These are phyloP conservation scores for Coemansia sp. DNA, from an alignment of 192 early-diverging fungal species.

Conservation along the genomic window DNA sequence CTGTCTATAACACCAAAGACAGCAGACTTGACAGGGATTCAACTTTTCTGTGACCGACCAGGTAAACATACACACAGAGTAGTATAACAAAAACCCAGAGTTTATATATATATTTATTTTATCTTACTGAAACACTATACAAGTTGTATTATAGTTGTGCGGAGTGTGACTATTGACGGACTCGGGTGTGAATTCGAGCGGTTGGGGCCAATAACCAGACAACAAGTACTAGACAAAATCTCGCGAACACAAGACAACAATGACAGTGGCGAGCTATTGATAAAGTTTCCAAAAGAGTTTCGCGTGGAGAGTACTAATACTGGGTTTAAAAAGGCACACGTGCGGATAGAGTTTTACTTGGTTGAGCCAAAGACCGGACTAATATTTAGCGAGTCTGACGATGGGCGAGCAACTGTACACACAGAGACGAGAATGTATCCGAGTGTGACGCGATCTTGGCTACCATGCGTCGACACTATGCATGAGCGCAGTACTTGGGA, in stretches of 20 bases:
- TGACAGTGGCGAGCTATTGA: constrained; percentile 33
- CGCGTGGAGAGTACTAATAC: not conserved
- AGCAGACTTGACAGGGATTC: constrained; percentile 6
- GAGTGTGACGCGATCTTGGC: constrained; percentile 70
- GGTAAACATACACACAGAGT: constrained; percentile 22
- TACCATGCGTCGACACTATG: constrained; percentile 75
- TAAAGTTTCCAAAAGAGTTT: constrained; percentile 23
- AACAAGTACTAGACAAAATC: constrained; percentile 23
- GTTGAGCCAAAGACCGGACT: constrained; percentile 34
- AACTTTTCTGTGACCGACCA: constrained; percentile 51
- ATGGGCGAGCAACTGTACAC: constrained; percentile 45
- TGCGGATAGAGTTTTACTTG: constrained; percentile 52
- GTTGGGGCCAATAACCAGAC: constrained; percentile 23
- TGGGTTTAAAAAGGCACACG: constrained; percentile 8
- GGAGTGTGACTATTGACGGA: constrained; percentile 36
- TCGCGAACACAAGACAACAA: constrained; percentile 9
- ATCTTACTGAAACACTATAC: not conserved
- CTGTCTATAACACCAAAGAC: constrained; percentile 44
- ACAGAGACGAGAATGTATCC: constrained; percentile 68
- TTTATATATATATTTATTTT: no score
- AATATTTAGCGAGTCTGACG: constrained; percentile 24
- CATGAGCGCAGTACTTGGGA: constrained; percentile 78
- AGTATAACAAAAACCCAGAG: not conserved
- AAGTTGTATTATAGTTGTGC: constrained; percentile 18
- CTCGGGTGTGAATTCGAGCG: constrained; percentile 25